phyloP scores from a whole-genome alignment of 805 yeast species.

The Teunomyces cretensis region DNA sequence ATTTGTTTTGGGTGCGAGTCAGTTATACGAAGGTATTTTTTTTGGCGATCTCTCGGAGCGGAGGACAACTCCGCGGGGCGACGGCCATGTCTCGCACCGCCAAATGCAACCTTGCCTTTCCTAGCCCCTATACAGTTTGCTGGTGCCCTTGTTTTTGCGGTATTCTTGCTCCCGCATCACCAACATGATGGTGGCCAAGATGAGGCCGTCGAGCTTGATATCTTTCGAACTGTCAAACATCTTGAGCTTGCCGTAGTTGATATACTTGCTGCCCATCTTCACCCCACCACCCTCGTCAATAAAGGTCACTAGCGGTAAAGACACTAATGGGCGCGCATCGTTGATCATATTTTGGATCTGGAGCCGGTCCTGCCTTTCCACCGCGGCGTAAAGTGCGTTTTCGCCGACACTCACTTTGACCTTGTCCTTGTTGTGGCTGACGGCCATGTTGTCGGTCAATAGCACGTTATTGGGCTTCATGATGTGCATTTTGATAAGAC shows the following conservation, averaged over 20 bases:
- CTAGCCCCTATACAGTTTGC: conserved; percentile 9
- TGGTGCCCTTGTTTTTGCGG: conserved; percentile 31
- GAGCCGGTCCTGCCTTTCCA: conserved; percentile 19
- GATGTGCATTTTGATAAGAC: conserved; percentile 23
- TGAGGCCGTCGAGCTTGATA: conserved; percentile 17
- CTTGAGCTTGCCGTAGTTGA: conserved; percentile 22
- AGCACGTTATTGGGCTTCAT: conserved; percentile 16
- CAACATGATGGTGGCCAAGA: conserved; percentile 23
- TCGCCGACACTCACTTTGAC: conserved; percentile 7
- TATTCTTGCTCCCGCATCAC: conserved; percentile 33
- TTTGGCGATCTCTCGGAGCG: conserved; percentile 2
- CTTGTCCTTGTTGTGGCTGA: conserved; percentile 12
- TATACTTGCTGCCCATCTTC: conserved; percentile 18
- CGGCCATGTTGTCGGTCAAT: conserved; percentile 21
- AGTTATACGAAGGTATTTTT: neutral
- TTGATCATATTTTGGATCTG: conserved; percentile 19
- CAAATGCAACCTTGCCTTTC: neutral
- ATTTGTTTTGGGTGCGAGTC: neutral
- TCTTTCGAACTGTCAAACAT: conserved; percentile 13
- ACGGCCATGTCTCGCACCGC: too few relatives aligned
- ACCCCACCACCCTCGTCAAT: conserved; percentile 22
- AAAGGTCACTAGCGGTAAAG: conserved; percentile 30
- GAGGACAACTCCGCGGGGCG: neutral
- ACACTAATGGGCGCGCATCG: conserved; percentile 17
- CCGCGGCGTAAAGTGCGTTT: conserved; percentile 18